Base-by-base conservation (phyloP, 148 eudicot species). In the Mesembryanthemum crystallinum region DNA sequence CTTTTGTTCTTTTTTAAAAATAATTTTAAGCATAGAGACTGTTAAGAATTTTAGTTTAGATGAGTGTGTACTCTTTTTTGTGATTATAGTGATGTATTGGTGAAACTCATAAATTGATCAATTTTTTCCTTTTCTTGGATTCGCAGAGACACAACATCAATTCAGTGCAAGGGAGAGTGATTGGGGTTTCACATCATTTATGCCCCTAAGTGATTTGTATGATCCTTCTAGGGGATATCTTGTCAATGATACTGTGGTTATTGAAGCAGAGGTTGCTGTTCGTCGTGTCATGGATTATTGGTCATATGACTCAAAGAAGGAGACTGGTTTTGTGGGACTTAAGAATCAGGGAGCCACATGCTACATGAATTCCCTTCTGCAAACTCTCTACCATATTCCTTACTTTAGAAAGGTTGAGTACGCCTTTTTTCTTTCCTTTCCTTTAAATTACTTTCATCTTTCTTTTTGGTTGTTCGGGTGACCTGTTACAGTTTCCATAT, bases 321-420 rank as follows among this genome's bases (percentile, higher is more conserved):
- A 95, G 81, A 92, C 99, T 21, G 99, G 99, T 37, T 95, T 73
- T 82, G 99, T 95, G 80, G 99, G 99, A 67, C 94, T 95, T 10
- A 95, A 95, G 79, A 95, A 95, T 67, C 99, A 95, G 83, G 99
- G 99, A 74, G 97, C 99, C 58, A 95, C 99, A 57, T 90, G 99
- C 76, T 95, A 95, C 81, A 92, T 95, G 99, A 95, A 95, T 81
- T 92, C 99, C 70, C 97, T 95, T 58, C 89, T 95, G 32, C 99
- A 95, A 75, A 92, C 96, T 28, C 74, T 89, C 64, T 95, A 88
- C 77, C 99, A 95, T 84, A 92, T 95, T 84, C 92, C 99, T 67
- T 95, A 92, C 67, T 95, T 95, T 70, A 86, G 96, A 87, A 95
- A 92, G 97, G 99, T 95, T 74, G 33, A 62, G 11, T 15, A 21